Evolutionary conservation across 495 filamentous ascomycete species (phyloP).

Genomic region (Penicillium subrubescens): DNA sequence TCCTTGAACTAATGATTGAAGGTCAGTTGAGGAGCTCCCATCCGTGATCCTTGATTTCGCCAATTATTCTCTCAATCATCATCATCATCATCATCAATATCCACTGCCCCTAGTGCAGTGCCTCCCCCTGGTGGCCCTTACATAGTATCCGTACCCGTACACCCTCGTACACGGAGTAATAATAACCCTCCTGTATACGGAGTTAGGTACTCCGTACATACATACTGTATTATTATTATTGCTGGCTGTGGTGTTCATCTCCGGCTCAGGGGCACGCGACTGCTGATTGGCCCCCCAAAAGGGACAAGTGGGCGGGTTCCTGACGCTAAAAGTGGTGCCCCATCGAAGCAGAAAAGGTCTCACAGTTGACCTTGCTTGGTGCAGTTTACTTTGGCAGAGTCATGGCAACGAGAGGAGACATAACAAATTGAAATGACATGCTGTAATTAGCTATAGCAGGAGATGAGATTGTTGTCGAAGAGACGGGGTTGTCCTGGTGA

Average conservation of each 20-base stretch:
- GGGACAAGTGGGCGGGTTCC: constrained; percentile 24
- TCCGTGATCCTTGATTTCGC: background rate
- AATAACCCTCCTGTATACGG: no score
- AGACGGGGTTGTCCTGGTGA: background rate
- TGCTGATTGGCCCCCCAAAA: constrained; percentile 24
- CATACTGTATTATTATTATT: no score
- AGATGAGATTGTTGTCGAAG: background rate
- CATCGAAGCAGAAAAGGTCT: background rate
- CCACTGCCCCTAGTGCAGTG: background rate
- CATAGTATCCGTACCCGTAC: background rate
- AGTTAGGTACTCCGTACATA: no score
- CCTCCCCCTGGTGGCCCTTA: background rate
- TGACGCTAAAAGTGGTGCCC: constrained; percentile 28
- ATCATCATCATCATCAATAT: background rate
- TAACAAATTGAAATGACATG: background rate
- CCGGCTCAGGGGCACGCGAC: constrained; percentile 26
- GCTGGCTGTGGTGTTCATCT: constrained; percentile 14
- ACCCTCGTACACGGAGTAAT: background rate
- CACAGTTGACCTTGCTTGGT: constrained; percentile 17
- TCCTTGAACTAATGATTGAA: background rate
- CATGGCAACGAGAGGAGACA: background rate
- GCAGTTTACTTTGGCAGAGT: constrained; percentile 6
- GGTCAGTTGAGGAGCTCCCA: background rate
- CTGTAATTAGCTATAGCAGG: background rate
- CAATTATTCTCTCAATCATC: background rate